A percentile compares a stretch with the other conserved stretches of the same genome.
Conservation (phyloP, 1,139 yeast genomes). For the Yamadazyma atmosphaerica region DNA sequence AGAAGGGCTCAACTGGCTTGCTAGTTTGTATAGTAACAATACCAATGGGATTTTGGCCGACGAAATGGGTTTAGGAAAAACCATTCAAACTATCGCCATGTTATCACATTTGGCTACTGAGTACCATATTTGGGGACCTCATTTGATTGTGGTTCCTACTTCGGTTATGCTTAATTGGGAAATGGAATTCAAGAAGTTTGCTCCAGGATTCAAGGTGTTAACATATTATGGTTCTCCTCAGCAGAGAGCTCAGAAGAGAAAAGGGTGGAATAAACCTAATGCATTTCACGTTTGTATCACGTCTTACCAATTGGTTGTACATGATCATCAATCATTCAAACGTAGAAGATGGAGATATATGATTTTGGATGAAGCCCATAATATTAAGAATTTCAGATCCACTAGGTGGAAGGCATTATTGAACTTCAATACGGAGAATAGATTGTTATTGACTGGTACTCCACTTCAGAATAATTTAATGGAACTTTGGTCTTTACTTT, state of each 20-base stretch:
- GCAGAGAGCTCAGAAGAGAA: constrained; percentile 91
- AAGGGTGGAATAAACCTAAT: constrained; percentile 97
- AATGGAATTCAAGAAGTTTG: constrained; percentile 97
- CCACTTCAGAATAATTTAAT: constrained; percentile 90
- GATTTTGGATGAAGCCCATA: constrained; percentile 98
- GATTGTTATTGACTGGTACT: constrained; percentile 90
- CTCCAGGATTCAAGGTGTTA: constrained; percentile 94
- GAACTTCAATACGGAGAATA: constrained; percentile 88
- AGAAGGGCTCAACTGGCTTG: constrained; percentile 96
- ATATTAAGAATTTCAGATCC: constrained; percentile 92
- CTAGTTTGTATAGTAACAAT: constrained; percentile 85
- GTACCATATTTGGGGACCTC: constrained; percentile 97
- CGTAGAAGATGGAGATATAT: constrained; percentile 93
- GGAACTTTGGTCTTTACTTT: constrained; percentile 91
- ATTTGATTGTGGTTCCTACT: constrained; percentile 93
- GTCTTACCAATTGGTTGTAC: constrained; percentile 93
- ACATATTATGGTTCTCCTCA: constrained; percentile 98
- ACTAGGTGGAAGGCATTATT: constrained; percentile 96
- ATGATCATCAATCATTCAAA: constrained; percentile 92
- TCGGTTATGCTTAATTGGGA: constrained; percentile 99
- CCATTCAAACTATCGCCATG: constrained; percentile 92
- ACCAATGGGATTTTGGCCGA: constrained; percentile 98
- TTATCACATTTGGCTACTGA: constrained; percentile 89
- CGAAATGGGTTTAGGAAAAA: constrained; percentile 98
- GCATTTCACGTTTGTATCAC: constrained; percentile 97